Conservation (phyloP, 805 yeast genomes). For the Saccharomyces jurei region DNA sequence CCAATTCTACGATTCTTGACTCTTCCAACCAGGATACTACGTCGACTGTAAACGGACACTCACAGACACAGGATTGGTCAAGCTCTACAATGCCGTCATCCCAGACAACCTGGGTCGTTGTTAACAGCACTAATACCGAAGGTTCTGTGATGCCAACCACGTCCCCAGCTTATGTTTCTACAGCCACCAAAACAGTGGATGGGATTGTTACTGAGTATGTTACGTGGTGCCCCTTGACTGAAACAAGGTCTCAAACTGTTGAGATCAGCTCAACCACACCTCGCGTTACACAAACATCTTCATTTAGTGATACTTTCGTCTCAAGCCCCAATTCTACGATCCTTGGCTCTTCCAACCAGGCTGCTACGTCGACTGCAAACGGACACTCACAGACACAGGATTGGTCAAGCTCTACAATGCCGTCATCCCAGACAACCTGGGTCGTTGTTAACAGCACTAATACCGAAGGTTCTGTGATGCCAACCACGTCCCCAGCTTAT, state of each 20-base stretch:
- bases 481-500: slow-evolving; percentile 1
- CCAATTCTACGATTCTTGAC: not conserved
- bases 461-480: not conserved
- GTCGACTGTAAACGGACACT: slow-evolving; percentile 3
- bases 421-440: not conserved
- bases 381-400: not conserved
- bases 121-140: not conserved
- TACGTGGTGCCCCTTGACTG: slow-evolving; percentile 33
- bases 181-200: slow-evolving; percentile 18
- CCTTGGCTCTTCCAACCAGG: not conserved
- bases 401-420: not conserved
- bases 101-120: not conserved
- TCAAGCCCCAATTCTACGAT: not conserved
- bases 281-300: not conserved
- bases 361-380: slow-evolving; percentile 4
- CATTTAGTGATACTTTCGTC: too few relatives aligned
- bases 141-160: not conserved
- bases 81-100: not conserved
- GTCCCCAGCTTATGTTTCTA: slow-evolving; percentile 4
- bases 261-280: not conserved
- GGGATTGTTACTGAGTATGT: slow-evolving; percentile 25
- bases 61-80: not conserved
- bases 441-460: not conserved
- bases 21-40: not conserved
- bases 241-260: not conserved